Evolutionary conservation across 2,329 filamentous ascomycete species (phyloP).

Genomic region (Fusarium denticulatum): DNA sequence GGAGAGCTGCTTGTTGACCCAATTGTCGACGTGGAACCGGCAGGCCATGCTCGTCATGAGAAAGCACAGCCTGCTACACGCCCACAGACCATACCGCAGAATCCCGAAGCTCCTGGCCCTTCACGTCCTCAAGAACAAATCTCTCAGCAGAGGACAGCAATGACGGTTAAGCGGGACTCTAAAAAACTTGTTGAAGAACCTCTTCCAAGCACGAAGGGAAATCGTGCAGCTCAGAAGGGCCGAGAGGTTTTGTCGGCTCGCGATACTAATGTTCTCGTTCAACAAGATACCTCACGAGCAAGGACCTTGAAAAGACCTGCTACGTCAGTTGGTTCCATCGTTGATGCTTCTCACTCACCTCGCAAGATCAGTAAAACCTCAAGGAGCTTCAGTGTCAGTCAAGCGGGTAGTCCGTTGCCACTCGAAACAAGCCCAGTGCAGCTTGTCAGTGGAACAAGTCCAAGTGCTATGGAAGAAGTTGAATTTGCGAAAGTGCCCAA

Average conservation of each 20-base stretch:
- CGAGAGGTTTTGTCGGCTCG: constrained; percentile 10
- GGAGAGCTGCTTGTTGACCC: not conserved
- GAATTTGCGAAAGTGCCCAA: not conserved
- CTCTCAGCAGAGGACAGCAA: not conserved
- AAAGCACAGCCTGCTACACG: not conserved
- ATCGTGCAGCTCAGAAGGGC: not conserved
- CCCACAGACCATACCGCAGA: not conserved
- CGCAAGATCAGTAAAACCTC: constrained; percentile 23
- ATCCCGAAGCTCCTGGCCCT: not conserved
- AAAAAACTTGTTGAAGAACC: not conserved
- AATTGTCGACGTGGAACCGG: not conserved
- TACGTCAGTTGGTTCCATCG: not conserved
- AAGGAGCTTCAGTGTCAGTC: constrained; percentile 43
- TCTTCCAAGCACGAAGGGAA: not conserved
- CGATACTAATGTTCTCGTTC: constrained; percentile 19
- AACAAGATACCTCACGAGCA: not conserved
- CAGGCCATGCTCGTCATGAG: not conserved
- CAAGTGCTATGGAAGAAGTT: not conserved
- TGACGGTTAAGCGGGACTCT: not conserved
- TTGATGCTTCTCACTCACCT: not conserved
- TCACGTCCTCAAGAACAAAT: not conserved
- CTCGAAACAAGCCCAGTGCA: not conserved
- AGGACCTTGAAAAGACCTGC: not conserved
- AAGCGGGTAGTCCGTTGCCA: constrained; percentile 42
- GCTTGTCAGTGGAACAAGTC: not conserved